phyloP scores from a whole-genome alignment of 2,329 filamentous ascomycete genomes.

The Epichloe typhina region DNA sequence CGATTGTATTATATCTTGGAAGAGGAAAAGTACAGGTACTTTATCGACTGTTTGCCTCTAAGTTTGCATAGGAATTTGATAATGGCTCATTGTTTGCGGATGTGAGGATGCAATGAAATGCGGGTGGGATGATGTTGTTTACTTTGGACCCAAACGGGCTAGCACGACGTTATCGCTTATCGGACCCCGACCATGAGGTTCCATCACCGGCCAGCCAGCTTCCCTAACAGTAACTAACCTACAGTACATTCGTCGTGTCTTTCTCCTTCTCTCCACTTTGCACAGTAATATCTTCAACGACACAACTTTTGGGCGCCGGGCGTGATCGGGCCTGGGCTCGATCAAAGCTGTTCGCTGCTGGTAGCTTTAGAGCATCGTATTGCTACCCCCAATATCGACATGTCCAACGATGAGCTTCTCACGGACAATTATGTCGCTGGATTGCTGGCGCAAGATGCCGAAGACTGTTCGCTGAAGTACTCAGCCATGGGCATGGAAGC shows the following conservation, averaged over 20 bases:
- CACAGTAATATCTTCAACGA: not conserved
- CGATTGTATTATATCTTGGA: not conserved
- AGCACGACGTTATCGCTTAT: constrained; percentile 3
- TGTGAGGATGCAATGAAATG: not conserved
- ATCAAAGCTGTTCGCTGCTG: not conserved
- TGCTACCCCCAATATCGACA: constrained; percentile 9
- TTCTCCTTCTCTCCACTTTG: not conserved
- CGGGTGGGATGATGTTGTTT: constrained; percentile 5
- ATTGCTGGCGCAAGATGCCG: constrained; percentile 70
- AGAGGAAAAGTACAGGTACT: not conserved
- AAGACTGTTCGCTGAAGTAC: constrained; percentile 58
- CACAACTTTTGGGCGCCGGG: not conserved
- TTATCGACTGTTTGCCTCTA: not conserved
- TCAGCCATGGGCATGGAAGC: constrained; percentile 56
- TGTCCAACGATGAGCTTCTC: constrained; percentile 37
- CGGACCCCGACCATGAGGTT: not conserved
- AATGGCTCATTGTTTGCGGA: not conserved
- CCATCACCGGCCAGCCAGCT: too few relatives aligned
- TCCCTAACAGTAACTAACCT: not conserved
- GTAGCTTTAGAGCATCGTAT: not conserved
- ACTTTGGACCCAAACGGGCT: constrained; percentile 7
- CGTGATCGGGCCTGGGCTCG: not conserved
- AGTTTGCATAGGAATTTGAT: not conserved
- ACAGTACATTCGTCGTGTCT: not conserved
- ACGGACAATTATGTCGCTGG: constrained; percentile 70